Base-by-base conservation (phyloP, 257 asterid genomes). In the Penstemon newberryi region DNA sequence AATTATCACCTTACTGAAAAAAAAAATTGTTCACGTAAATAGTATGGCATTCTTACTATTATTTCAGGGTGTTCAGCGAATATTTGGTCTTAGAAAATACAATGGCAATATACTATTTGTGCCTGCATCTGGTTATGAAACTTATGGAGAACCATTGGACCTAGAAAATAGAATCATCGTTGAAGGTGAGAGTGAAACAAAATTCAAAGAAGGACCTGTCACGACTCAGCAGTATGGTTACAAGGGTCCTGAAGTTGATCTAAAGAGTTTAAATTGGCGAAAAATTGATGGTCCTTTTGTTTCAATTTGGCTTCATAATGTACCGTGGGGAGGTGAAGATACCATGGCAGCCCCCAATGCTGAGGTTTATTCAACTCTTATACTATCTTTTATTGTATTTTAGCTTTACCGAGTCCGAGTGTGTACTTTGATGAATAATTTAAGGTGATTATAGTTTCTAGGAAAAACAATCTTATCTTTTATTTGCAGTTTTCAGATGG, bases 271-370 rank as follows among this genome's bases (percentile, higher is more conserved):
- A 77, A 85, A 82, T 51, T 92, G 98, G 96, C 83, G 90, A 60
- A 87, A 83, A 82, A 75, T 94, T 49, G 85, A 87, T 37, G 99
- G 99, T 6, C 99, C 97, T 62, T 94, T 94, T 70, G 75, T 89
- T 77, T 91, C 97, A 3, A 64, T 94, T 70, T 94, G 99, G 99
- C 97, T 94, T 75, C 97, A 94, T 76, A 94, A 94, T 70, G 99
- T 91, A 59, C 96, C 96, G 7, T 91, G 97, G 99, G 99, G 96
- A 72, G 73, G 86, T 69, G 96, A 94, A 89, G 79, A 81, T 72
- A 81, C 91, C 54, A 80, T 82, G 90, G 96, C 99, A 10, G 99
- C 99, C 39, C 99, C 99, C 65, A 81, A 89, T 83, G 97, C 97
- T 44, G 80, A 91, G 96, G 99, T 88, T 73, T 60, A 57, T 69